Conservation (phyloP, 257 asterid species). For the Oldenlandia corymbosa region DNA sequence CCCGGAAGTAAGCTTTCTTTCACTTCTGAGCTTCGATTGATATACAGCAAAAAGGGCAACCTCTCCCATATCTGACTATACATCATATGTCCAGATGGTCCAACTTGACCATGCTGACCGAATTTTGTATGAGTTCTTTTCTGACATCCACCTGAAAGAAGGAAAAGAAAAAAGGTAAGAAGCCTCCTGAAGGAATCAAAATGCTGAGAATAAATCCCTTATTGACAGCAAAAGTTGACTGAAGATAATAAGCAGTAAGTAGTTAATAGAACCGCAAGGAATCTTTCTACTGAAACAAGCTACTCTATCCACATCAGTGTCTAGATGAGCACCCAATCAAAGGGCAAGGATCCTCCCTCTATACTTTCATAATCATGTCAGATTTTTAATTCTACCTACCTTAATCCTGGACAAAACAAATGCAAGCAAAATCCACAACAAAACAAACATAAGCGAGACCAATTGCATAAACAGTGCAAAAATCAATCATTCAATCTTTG, state of each 20-base stretch:
- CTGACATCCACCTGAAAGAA: conserved; percentile 74
- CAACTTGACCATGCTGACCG: conserved; percentile 48
- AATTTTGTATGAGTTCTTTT: conserved; percentile 63
- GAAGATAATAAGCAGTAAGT: neutral
- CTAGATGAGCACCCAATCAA: neutral
- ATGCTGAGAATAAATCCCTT: neutral
- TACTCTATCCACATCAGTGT: neutral
- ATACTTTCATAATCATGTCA: neutral
- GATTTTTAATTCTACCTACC: neutral
- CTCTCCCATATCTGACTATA: neutral
- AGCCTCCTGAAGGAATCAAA: neutral
- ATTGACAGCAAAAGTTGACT: neutral
- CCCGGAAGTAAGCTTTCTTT: no score
- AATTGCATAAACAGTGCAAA: neutral
- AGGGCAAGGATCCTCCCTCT: no score
- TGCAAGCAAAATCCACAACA: no score
- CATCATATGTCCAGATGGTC: conserved; percentile 73
- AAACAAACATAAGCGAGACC: neutral
- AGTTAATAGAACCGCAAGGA: neutral
- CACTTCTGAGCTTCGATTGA: neutral
- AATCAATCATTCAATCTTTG: neutral
- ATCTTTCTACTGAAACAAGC: neutral
- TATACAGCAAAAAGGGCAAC: no score
- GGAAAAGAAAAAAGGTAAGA: conserved; percentile 16
- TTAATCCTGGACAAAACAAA: neutral